A percentile compares a stretch with the other conserved stretches of the same genome.
phyloP scores from a whole-genome alignment of 108 stramenopile species.

The Fragilaria crotonensis region DNA sequence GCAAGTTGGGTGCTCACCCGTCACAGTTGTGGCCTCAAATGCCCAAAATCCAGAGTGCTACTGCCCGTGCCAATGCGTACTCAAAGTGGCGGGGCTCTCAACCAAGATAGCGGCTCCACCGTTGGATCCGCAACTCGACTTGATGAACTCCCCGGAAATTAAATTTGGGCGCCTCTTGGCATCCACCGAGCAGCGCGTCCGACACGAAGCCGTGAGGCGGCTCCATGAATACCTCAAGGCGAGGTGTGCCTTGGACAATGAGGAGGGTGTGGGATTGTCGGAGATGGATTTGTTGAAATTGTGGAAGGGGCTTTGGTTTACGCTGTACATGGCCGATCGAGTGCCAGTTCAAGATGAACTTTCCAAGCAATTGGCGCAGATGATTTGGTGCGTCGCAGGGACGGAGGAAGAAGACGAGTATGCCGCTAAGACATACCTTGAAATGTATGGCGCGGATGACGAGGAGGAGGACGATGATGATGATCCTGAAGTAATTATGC shows the following conservation, averaged over 20 bases:
- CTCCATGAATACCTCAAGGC: slow-evolving; percentile 58
- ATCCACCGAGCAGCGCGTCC: slow-evolving; percentile 58
- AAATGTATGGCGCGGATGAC: slow-evolving; percentile 38
- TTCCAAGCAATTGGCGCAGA: slow-evolving; percentile 53
- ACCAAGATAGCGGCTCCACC: slow-evolving; percentile 14
- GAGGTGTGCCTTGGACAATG: slow-evolving; percentile 39
- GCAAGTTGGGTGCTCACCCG: slow-evolving; percentile 52
- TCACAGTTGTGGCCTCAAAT: slow-evolving; percentile 82
- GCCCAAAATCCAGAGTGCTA: slow-evolving; percentile 73
- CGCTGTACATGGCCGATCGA: slow-evolving; percentile 88
- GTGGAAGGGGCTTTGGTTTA: slow-evolving; percentile 91
- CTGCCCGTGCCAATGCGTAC: slow-evolving; percentile 59
- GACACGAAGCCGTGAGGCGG: slow-evolving; percentile 64
- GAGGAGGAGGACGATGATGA: slow-evolving; percentile 26
- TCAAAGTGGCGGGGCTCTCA: slow-evolving; percentile 62
- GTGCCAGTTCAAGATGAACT: slow-evolving; percentile 84
- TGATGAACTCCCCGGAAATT: slow-evolving; percentile 54
- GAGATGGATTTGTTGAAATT: slow-evolving; percentile 86
- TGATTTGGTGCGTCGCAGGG: slow-evolving; percentile 84
- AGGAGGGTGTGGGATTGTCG: slow-evolving; percentile 52
- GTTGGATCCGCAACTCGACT: slow-evolving; percentile 50
- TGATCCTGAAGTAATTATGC: slow-evolving; percentile 26
- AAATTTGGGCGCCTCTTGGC: slow-evolving; percentile 74
- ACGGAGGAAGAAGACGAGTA: slow-evolving; percentile 85
- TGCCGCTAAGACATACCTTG: slow-evolving; percentile 67